phyloP scores from a whole-genome alignment of 441 rosid genomes.

The Pelargonium hybrid region DNA sequence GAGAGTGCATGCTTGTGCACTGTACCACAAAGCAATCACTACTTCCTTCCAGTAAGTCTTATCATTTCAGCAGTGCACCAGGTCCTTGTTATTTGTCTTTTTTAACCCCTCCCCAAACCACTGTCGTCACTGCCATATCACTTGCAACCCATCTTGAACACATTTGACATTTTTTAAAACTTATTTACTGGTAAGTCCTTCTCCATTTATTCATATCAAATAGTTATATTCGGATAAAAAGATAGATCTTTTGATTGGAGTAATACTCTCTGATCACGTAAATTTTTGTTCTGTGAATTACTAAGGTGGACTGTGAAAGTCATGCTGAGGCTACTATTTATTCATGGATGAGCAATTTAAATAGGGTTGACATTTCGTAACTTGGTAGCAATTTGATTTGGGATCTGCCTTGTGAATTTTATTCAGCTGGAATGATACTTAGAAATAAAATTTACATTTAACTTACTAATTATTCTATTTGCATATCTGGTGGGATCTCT shows the following conservation, averaged over 20 bases:
- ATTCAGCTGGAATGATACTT: too few relatives aligned
- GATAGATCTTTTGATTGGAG: background rate
- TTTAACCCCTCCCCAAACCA: background rate
- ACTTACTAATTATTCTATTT: too few relatives aligned
- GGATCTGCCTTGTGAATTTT: background rate
- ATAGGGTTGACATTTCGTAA: background rate
- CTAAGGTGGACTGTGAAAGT: background rate
- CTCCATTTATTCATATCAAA: background rate
- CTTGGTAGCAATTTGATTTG: background rate
- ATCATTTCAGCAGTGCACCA: background rate
- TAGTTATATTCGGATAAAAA: background rate
- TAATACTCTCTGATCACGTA: background rate
- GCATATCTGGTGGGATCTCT: too few relatives aligned
- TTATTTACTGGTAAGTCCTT: background rate
- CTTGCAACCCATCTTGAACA: background rate
- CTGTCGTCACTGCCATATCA: background rate
- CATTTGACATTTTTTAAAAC: background rate
- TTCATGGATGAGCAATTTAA: background rate
- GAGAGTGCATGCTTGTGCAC: background rate
- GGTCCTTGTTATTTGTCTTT: background rate
- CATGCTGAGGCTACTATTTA: background rate
- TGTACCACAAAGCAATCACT: background rate
- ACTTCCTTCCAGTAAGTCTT: background rate
- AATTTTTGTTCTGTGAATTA: background rate
- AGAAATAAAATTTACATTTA: too few relatives aligned